Percentiles rank a stretch among this genome's conserved stretches.
Conservation (phyloP, 495 filamentous ascomycete genomes). For the Aspergillus homomorphus region DNA sequence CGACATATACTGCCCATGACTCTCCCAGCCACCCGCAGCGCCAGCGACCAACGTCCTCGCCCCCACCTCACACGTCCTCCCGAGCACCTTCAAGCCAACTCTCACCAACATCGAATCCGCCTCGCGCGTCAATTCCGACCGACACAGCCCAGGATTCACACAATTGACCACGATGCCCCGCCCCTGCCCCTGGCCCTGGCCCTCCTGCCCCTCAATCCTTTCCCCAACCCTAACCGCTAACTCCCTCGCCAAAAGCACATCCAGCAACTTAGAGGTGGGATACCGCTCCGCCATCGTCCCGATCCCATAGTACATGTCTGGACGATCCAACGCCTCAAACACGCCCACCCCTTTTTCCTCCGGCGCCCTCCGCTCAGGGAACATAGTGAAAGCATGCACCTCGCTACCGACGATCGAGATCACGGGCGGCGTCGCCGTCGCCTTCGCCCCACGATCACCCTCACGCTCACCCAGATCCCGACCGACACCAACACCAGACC, state of each 20-base stretch:
- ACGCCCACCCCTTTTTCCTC: neutral
- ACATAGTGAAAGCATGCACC: neutral
- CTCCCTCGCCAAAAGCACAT: neutral
- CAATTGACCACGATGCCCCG: conserved; percentile 51
- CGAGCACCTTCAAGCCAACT: conserved; percentile 2
- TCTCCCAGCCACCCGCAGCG: conserved; percentile 26
- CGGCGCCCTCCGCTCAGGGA: neutral
- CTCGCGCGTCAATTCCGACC: conserved; percentile 14
- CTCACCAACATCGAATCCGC: conserved; percentile 14
- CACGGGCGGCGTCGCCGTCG: neutral
- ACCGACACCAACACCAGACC: no score
- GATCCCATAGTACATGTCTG: neutral
- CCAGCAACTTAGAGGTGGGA: conserved; percentile 6
- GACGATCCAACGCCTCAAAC: neutral
- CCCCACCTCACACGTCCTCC: conserved; percentile 36
- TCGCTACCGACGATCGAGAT: conserved; percentile 6
- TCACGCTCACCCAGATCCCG: conserved; percentile 6
- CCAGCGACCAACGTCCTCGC: conserved; percentile 39
- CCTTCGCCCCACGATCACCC: neutral
- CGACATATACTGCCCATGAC: conserved; percentile 38
- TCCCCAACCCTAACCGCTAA: neutral
- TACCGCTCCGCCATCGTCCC: neutral
- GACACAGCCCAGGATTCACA: conserved; percentile 44
- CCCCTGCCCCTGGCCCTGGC: conserved; percentile 5
- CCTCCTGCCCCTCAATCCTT: no score